Evolutionary conservation across 352 stramenopile genomes (phyloP).

Genomic region (Achlya hypogyna): DNA sequence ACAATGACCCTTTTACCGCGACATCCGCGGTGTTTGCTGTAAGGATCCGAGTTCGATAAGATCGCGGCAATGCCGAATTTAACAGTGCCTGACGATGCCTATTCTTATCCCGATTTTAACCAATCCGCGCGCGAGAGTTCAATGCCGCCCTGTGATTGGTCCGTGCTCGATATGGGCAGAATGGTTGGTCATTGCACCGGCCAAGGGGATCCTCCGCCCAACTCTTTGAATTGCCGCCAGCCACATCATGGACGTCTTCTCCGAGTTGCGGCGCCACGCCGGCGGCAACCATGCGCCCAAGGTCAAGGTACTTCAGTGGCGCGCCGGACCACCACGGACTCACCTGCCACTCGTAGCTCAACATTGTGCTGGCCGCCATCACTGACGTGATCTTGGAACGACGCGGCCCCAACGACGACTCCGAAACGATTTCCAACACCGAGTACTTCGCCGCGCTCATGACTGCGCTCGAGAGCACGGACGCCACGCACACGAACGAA

Average conservation of each 20-base stretch:
- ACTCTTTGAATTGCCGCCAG: not conserved
- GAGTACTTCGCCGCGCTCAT: slow-evolving; percentile 85
- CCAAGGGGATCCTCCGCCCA: not conserved
- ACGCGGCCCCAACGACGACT: slow-evolving; percentile 23
- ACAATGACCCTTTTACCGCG: too few species aligned
- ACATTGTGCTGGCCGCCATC: slow-evolving; percentile 75
- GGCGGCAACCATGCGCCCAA: slow-evolving; percentile 71
- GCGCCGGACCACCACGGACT: not conserved
- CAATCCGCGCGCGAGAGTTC: not conserved
- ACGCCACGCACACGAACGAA: slow-evolving; percentile 64
- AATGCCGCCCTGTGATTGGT: not conserved
- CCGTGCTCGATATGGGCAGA: not conserved
- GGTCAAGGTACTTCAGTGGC: slow-evolving; percentile 31
- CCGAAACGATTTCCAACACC: slow-evolving; percentile 46
- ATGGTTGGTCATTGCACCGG: not conserved
- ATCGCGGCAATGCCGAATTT: not conserved
- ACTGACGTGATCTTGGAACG: slow-evolving; percentile 77
- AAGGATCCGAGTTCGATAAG: too few species aligned
- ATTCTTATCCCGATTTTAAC: not conserved
- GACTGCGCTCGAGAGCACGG: slow-evolving; percentile 70
- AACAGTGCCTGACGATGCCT: not conserved
- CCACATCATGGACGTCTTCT: slow-evolving; percentile 28
- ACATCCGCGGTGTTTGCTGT: too few species aligned
- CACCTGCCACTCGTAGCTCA: slow-evolving; percentile 32
- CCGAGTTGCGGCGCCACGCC: slow-evolving; percentile 69